Evolutionary conservation across 345 rosid genomes (phyloP), one percentile per base, ranked within the genome.

Genomic region (Arabidopsis arenosa): DNA sequence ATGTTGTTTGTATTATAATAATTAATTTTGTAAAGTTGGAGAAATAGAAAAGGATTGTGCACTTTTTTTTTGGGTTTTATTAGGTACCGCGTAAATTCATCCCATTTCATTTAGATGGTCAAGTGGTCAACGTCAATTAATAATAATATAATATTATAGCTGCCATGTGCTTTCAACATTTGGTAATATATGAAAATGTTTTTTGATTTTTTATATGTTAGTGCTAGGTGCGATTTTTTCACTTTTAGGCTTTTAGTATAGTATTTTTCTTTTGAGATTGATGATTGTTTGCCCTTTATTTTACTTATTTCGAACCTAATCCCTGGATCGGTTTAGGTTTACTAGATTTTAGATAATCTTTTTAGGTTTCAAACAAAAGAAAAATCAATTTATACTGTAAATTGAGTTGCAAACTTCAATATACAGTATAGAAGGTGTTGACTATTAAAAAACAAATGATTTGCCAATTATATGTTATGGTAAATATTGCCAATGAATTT

Each of bases 81-180:
- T 6, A 52, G 67, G 28, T 32, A 64, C 37, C 13, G 33, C 21
- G 18, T 56, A 57, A 26, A 70, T n/a, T 35, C 66, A 45, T 45
- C 47, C 55, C 47, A 14, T 47, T 33, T 41, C 36, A 30, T 32
- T 12, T 62, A 43, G 47, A 30, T 30, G 6, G 36, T 48, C 66
- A 69, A 17, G 14, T 55, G 6, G 36, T 48, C 66, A 69, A 17
- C 33, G 60, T 66, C 71, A 52, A 66, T 5, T 51, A 30, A 69
- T 55, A 6, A 41, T 56, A 15, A 3, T 43, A 43, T 32, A 56
- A 41, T 56, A 15, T 5, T 32, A 43, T 17, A 56, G 55, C 11
- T 45, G 36, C 39, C 60, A 7, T 30, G 18, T 55, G 60, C 37
- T 55, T 30, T 30, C 18, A 55, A 28, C 37, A 28, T 28, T 13